Conservation (phyloP, 306 rosid genomes). For the Glycine soja region DNA sequence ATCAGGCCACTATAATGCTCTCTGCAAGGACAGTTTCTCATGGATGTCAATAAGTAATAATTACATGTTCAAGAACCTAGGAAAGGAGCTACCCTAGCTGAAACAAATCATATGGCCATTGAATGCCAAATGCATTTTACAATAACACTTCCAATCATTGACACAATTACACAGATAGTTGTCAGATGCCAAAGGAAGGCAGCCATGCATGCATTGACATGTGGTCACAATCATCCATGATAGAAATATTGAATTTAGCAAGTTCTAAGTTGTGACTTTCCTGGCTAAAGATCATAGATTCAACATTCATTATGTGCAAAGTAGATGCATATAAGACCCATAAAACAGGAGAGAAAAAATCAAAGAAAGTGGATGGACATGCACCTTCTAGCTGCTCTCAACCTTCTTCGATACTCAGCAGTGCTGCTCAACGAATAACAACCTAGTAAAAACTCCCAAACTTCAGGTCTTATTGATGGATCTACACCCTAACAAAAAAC, state of each 20-base stretch:
- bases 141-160: slow-evolving; percentile 24
- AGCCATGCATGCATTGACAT: slow-evolving; percentile 17
- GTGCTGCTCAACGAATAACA: slow-evolving; percentile 86
- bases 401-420: slow-evolving; percentile 67
- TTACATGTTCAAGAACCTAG: slow-evolving; percentile 34
- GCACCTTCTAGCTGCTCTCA: slow-evolving; percentile 89
- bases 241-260: slow-evolving; percentile 33
- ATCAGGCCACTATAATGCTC: slow-evolving; percentile 74
- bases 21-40: slow-evolving; percentile 62
- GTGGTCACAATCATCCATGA: slow-evolving; percentile 31
- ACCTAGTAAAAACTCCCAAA: slow-evolving; percentile 97
- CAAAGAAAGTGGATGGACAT: slow-evolving; percentile 36
- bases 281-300: slow-evolving; percentile 40
- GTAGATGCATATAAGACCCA: slow-evolving; percentile 39
- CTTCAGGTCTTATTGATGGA: slow-evolving; percentile 87
- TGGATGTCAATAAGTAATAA: slow-evolving; percentile 41
- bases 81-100: slow-evolving; percentile 25
- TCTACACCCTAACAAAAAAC: slow-evolving; percentile 76
- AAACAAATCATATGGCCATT: slow-evolving; percentile 40
- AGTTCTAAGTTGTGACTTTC: slow-evolving; percentile 27
- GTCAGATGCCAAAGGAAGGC: slow-evolving; percentile 41
- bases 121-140: slow-evolving; percentile 34
- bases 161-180: slow-evolving; percentile 25
- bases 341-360: slow-evolving; percentile 36
- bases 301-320: slow-evolving; percentile 17